A percentile compares a stretch with the other conserved stretches of the same genome.
Evolutionary conservation across 2,329 filamentous ascomycete genomes (phyloP).

Genomic region (Plectosphaerella plurivora): DNA sequence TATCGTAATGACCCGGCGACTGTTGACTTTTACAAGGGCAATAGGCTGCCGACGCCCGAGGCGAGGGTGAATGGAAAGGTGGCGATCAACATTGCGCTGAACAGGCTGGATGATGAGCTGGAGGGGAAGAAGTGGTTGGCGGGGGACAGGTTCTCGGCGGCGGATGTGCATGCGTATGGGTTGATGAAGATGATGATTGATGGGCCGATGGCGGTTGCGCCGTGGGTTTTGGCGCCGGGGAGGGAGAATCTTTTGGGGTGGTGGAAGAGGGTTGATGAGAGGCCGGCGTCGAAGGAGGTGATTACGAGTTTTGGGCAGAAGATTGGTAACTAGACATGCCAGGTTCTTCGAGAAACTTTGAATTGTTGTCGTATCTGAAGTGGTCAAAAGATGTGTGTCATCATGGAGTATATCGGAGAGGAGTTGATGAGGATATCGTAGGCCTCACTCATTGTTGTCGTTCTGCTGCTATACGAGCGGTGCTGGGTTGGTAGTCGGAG

Average conservation of each 20-base stretch:
- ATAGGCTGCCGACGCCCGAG: not conserved
- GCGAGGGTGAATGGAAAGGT: slow-evolving; percentile 3
- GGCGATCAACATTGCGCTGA: slow-evolving; percentile 2
- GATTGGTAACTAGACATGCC: no score
- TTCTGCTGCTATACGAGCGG: no score
- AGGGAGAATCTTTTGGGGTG: not conserved
- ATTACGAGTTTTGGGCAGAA: not conserved
- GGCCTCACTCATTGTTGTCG: no score
- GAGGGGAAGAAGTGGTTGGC: slow-evolving; percentile 1
- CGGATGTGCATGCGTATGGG: not conserved
- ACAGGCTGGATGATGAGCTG: slow-evolving; percentile 5
- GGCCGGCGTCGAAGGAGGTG: not conserved
- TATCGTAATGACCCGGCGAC: slow-evolving; percentile 3
- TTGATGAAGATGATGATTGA: not conserved
- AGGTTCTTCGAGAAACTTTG: no score
- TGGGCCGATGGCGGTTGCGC: not conserved
- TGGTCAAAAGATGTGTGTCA: no score
- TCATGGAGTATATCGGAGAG: no score
- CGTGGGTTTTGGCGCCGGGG: not conserved
- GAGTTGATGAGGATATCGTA: no score
- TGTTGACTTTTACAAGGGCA: slow-evolving; percentile 6
- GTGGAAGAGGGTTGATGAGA: not conserved
- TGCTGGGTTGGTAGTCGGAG: no score
- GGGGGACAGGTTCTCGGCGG: slow-evolving; percentile 4
- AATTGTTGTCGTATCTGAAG: no score